Conservation (phyloP, 106 monocot genomes). For the Phalaenopsis equestris region DNA sequence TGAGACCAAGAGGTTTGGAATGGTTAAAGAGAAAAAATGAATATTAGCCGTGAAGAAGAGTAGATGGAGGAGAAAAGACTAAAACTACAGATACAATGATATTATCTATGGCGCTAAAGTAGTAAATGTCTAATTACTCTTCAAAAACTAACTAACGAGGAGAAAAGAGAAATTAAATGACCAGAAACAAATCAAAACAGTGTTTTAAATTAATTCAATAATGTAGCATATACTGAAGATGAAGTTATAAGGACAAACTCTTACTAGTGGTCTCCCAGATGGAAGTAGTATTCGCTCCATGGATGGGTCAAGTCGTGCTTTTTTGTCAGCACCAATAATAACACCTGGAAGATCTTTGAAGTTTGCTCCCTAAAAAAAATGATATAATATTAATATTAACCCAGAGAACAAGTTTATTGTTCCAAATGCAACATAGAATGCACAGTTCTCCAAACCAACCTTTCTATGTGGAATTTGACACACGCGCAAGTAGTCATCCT, state of each 20-base stretch:
- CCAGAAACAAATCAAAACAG: neutral
- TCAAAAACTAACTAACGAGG: neutral
- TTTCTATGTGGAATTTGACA: conserved; percentile 67
- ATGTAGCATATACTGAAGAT: neutral
- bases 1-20: no score
- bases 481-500: conserved; percentile 68
- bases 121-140: neutral
- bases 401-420: no score
- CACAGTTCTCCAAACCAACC: conserved; percentile 29
- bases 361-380: conserved; percentile 34
- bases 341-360: conserved; percentile 85
- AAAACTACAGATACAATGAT: no score
- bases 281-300: conserved; percentile 46
- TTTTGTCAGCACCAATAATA: conserved; percentile 52
- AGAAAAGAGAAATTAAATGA: conserved; percentile 3
- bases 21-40: no score
- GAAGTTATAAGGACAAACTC: neutral
- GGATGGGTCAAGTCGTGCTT: conserved; percentile 44
- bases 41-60: no score
- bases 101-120: no score
- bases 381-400: neutral
- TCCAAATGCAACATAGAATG: neutral
- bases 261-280: conserved; percentile 74
- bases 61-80: no score
- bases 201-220: neutral